Percentiles rank a stretch among this genome's conserved stretches.
Conservation (phyloP, 2,329 filamentous ascomycete genomes). For the Calonectria montana region DNA sequence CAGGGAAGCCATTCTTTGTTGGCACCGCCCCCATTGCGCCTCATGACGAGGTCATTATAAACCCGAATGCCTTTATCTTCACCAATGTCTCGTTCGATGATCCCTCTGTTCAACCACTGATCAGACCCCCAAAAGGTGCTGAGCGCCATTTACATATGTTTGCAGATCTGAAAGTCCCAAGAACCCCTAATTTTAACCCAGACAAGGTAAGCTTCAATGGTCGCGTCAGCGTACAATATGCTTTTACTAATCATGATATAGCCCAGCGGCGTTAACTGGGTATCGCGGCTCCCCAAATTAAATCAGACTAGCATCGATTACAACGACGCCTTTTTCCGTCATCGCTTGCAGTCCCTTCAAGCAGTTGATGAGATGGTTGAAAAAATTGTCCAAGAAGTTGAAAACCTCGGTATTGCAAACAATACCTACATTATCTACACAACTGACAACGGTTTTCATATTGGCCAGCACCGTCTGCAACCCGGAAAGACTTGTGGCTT, state of each 20-base stretch:
- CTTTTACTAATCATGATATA: background rate
- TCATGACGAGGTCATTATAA: slow-evolving; percentile 41
- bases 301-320: slow-evolving; percentile 47
- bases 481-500: slow-evolving; percentile 64
- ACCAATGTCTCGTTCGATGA: background rate
- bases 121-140: slow-evolving; percentile 44
- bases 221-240: too few relatives aligned
- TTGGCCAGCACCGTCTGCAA: slow-evolving; percentile 62
- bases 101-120: background rate
- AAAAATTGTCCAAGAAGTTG: slow-evolving; percentile 49
- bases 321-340: slow-evolving; percentile 54
- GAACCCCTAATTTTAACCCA: slow-evolving; percentile 75
- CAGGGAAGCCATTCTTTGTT: slow-evolving; percentile 66
- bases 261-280: slow-evolving; percentile 57
- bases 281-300: slow-evolving; percentile 50
- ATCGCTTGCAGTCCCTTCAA: slow-evolving; percentile 56
- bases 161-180: slow-evolving; percentile 66
- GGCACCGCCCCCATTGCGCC: slow-evolving; percentile 61
- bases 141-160: slow-evolving; percentile 73
- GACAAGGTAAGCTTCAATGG: slow-evolving; percentile 14
- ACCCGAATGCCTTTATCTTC: background rate
- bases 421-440: slow-evolving; percentile 65
- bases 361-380: slow-evolving; percentile 59
- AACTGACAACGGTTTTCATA: slow-evolving; percentile 65
- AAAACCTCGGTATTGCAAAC: slow-evolving; percentile 47